Evolutionary conservation across 2,329 filamentous ascomycete species (phyloP).

Genomic region (Aureobasidium subglaciale): DNA sequence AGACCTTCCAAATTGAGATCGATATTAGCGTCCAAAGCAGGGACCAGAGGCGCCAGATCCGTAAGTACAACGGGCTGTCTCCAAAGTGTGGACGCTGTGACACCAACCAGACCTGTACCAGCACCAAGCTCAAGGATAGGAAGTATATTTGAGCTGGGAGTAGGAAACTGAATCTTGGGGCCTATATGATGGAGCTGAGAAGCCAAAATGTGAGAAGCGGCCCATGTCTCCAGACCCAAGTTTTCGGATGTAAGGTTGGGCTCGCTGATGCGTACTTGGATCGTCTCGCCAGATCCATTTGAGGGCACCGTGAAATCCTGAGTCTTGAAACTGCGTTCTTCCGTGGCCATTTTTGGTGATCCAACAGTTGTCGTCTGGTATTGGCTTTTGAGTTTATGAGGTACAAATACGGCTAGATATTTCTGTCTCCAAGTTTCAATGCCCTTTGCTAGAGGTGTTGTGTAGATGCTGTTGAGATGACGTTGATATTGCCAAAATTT

Average conservation of each 20-base stretch:
- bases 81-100: slow-evolving; percentile 30
- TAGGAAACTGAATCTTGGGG: slow-evolving; percentile 17
- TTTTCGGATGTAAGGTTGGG: slow-evolving; percentile 27
- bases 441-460: not conserved
- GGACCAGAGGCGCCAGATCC: slow-evolving; percentile 29
- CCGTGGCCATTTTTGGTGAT: not conserved
- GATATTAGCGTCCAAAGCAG: slow-evolving; percentile 29
- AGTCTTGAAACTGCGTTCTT: slow-evolving; percentile 2
- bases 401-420: no score
- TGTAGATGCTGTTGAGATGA: not conserved
- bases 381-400: no score
- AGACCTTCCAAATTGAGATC: slow-evolving; percentile 24
- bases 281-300: slow-evolving; percentile 2
- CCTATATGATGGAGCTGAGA: slow-evolving; percentile 29
- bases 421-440: not conserved
- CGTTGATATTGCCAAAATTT: not conserved
- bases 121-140: slow-evolving; percentile 33
- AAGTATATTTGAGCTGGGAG: slow-evolving; percentile 13
- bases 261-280: slow-evolving; percentile 16
- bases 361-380: not conserved
- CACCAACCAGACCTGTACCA: slow-evolving; percentile 33
- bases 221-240: slow-evolving; percentile 34
- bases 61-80: slow-evolving; percentile 27
- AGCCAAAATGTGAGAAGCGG: slow-evolving; percentile 31
- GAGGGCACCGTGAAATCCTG: slow-evolving; percentile 1